Percentiles rank a stretch among this genome's conserved stretches.
Conservation (phyloP, 2,329 filamentous ascomycete species). For the Rachicladosporium sp. region DNA sequence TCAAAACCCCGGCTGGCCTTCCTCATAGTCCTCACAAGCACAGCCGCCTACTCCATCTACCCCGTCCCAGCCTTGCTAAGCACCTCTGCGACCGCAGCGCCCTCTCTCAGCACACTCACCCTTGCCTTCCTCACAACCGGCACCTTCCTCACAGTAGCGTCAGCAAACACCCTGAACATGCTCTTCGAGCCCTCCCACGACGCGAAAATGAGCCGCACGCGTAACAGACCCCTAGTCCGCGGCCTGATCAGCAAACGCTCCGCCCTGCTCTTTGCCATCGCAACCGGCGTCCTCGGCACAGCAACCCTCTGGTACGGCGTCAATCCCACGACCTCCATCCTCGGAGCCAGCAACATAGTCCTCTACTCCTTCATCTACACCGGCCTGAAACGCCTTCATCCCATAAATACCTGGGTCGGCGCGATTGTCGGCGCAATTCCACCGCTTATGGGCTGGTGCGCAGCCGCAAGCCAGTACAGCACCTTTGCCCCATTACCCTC, state of each 20-base stretch:
- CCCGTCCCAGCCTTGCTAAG: slow-evolving; percentile 78
- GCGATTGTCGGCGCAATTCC: slow-evolving; percentile 88
- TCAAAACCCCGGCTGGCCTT: slow-evolving; percentile 92
- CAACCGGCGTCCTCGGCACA: slow-evolving; percentile 57
- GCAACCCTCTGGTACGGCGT: slow-evolving; percentile 74
- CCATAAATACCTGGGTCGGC: slow-evolving; percentile 88
- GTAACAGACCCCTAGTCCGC: slow-evolving; percentile 78
- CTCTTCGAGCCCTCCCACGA: slow-evolving; percentile 85
- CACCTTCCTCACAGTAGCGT: slow-evolving; percentile 77
- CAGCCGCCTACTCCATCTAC: slow-evolving; percentile 83
- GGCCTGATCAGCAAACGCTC: slow-evolving; percentile 59
- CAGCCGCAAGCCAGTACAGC: slow-evolving; percentile 78
- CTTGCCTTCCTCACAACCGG: slow-evolving; percentile 79
- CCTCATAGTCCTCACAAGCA: slow-evolving; percentile 81
- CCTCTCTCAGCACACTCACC: slow-evolving; percentile 80
- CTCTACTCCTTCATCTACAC: slow-evolving; percentile 91
- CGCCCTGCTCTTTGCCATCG: slow-evolving; percentile 67
- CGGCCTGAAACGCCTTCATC: slow-evolving; percentile 75
- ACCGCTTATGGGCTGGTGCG: slow-evolving; percentile 95
- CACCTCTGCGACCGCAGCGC: slow-evolving; percentile 52
- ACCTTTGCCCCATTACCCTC: slow-evolving; percentile 14
- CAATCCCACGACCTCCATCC: slow-evolving; percentile 80
- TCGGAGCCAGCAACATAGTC: slow-evolving; percentile 73
- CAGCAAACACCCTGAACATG: slow-evolving; percentile 94
- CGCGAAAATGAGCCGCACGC: slow-evolving; percentile 83